Base-by-base conservation (phyloP, 352 stramenopile species). In the Thraustotheca clavata region DNA sequence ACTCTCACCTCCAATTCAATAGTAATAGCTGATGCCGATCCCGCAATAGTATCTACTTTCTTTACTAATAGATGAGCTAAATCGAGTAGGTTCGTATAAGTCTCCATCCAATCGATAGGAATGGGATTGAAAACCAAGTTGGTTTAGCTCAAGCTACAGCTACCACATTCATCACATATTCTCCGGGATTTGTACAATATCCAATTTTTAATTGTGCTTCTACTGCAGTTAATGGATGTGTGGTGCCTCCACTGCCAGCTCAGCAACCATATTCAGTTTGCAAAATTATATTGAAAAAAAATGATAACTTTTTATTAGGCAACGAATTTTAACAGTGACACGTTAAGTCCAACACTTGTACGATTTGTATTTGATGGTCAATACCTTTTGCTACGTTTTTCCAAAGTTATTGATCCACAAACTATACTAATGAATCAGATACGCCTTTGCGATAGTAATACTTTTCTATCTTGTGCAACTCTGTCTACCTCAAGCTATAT, bases 301-400 rank as follows among this genome's bases (percentile, higher is more conserved):
- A 29, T n/a, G 16, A 5, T n/a, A 14, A 3, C 34, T 8, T 11
- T n/a, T 62, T 14, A 86, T 0, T 31, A 57, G n/a, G 77, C 79
- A 18, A 65, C 35, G 12, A 62, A 36, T 16, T 88, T 88, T 49
- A 77, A 67, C 0, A 52, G 60, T 3, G 83, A 92, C 59, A 75
- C 70, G 9, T 69, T 74, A 0, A n/a, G 33, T 11, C 80, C 83
- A 0, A 55, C 49, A 20, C 68, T 92, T 4, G 5, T 87, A 16
- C 73, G 76, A 8, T 92, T 82, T 55, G 86, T 69, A 6, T 54
- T 88, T 22, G 83, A 92, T 57, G 57, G 75, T 8, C 67, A 70
- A 52, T 61, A 90, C 11, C 20, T 90, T 7, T 87, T 86, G 50
- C 49, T 92, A 16, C 77, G 69, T 33, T 90, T 92, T 67, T 87